Evolutionary conservation across 2,329 filamentous ascomycete species (phyloP).

Genomic region (Fusarium agapanthi): DNA sequence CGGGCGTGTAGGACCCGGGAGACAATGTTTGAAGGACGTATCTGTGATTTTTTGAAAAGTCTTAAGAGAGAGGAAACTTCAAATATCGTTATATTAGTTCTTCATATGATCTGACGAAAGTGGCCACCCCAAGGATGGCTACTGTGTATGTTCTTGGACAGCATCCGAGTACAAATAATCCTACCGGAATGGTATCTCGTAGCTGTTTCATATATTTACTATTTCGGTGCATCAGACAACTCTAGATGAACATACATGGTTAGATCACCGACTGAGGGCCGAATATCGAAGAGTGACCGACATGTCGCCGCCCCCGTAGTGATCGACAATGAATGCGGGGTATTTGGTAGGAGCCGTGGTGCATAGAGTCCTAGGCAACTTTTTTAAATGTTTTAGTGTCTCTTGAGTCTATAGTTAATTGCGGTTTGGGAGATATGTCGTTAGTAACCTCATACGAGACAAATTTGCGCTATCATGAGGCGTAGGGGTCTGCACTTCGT

Average conservation of each 20-base stretch:
- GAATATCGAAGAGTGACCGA: conserved; percentile 6
- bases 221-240: not conserved
- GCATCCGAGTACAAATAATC: accelerated
- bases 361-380: not conserved
- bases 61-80: accelerated
- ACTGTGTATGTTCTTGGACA: not conserved
- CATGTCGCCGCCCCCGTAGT: conserved; percentile 10
- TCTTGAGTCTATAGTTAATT: too few species aligned
- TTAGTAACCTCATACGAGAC: too few species aligned
- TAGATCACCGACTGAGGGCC: conserved; percentile 17
- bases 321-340: conserved; percentile 3
- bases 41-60: accelerated
- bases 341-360: not conserved
- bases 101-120: not conserved
- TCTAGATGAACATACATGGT: not conserved
- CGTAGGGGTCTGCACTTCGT: not conserved
- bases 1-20: accelerated
- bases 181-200: accelerated
- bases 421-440: too few species aligned
- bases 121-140: accelerated
- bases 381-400: too few species aligned
- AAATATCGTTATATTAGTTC: accelerated
- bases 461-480: accelerated
- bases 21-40: accelerated
- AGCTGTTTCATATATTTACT: accelerated